A percentile compares a stretch with the other conserved stretches of the same genome.
Conservation (phyloP, 164 flowering plant species). For the Magnolia changhungtana region DNA sequence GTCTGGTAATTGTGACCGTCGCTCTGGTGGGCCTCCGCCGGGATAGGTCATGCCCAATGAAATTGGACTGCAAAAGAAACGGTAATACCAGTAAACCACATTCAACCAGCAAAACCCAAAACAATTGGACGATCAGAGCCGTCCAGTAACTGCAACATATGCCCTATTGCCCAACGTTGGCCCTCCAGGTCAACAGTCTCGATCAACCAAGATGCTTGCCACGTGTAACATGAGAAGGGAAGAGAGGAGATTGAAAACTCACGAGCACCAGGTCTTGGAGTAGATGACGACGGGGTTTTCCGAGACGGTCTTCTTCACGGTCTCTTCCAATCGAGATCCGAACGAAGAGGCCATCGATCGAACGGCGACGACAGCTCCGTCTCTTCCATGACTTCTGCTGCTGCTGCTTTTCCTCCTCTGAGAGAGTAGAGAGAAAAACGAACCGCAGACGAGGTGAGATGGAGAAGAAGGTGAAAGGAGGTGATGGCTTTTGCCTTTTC, state of each 20-base stretch:
- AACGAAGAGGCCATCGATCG: constrained; percentile 39
- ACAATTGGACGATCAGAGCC: too few species aligned
- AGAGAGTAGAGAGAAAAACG: not conserved
- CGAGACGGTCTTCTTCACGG: constrained; percentile 60
- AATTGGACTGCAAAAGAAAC: too few species aligned
- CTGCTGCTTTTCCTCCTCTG: not conserved
- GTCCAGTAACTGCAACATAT: too few species aligned
- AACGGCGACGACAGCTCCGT: constrained; percentile 5
- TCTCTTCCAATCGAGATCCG: constrained; percentile 81
- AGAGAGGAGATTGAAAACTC: constrained; percentile 29
- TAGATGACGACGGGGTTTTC: constrained; percentile 85
- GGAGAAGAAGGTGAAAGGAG: not conserved
- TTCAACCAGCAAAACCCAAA: too few species aligned
- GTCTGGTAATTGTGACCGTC: too few species aligned
- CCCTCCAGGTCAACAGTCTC: too few species aligned
- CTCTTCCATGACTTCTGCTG: not conserved
- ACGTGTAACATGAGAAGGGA: not conserved
- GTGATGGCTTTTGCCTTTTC: not conserved
- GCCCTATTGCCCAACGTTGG: too few species aligned
- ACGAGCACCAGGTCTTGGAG: constrained; percentile 98
- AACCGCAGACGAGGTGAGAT: not conserved
- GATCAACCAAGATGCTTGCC: too few species aligned
- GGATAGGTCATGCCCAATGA: too few species aligned
- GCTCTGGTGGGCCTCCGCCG: too few species aligned
- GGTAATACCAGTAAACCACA: too few species aligned